Evolutionary conservation across 257 asterid species (phyloP), one percentile per base, ranked within the genome.

Genomic region (Forsythia viridissima): DNA sequence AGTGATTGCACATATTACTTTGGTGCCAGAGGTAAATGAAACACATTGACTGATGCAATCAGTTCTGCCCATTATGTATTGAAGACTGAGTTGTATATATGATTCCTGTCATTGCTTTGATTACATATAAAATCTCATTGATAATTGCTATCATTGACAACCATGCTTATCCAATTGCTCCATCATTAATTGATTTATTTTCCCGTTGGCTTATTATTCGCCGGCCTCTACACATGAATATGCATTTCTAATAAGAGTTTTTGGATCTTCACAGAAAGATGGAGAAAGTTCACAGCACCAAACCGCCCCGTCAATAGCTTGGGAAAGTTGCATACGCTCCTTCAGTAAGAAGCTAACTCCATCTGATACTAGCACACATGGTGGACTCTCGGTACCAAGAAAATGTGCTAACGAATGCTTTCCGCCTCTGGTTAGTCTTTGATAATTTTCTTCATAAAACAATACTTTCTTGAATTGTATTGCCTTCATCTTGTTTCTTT

Each of bases 311-410:
- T 24, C 38, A 4, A 24, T 21, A 21, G 15, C 38, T 63, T 8
- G 16, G 70, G 70, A 63, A 30, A 2, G 37, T 24, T 63, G 37
- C 24, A 63, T 63, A 63, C 65, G 18, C 5, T 63, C 38, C 37
- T 63, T 63, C 70, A 24, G 38, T 11, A 63, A 63, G 36, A 63
- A 63, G 70, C 70, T 63, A 21, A 63, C 70, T 63, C 38, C 70
- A 21, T 63, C 70, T 9, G 70, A 63, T 10, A 21, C 38, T 24
- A 63, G 70, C 15, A 4, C 70, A 9, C 70, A 63, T 63, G 38
- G 70, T 30, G 70, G 70, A 34, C 38, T 63, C 70, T 63, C 70
- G 2, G 37, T 63, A 21, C 70, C 70, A 63, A 63, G 70, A 63
- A 63, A 30, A 63, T 8, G 15, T 63, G 70, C 70, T 21, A 24